phyloP scores from a whole-genome alignment of 805 yeast genomes.

The Kazachstania martiniae region DNA sequence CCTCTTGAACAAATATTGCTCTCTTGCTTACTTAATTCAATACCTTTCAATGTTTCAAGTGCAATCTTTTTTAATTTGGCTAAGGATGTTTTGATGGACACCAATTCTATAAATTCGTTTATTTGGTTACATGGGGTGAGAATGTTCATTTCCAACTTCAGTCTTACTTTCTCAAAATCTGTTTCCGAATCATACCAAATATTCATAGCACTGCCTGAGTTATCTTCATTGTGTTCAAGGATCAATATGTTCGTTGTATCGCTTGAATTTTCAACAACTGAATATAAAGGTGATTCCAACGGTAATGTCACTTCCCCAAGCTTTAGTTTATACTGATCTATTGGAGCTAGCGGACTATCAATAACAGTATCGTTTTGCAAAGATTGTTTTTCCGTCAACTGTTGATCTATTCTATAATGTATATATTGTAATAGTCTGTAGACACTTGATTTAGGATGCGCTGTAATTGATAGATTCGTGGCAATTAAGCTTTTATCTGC shows the following conservation, averaged over 20 bases:
- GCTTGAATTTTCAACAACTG: no score
- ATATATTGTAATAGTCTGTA: constrained; percentile 20
- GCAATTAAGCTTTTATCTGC: constrained; percentile 7
- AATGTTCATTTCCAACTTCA: constrained; percentile 15
- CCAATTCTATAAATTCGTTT: constrained; percentile 5
- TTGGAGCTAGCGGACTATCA: no score
- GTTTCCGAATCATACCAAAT: constrained; percentile 9
- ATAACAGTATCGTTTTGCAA: neutral
- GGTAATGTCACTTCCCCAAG: no score
- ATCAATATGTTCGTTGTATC: neutral
- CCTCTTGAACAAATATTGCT: constrained; percentile 9
- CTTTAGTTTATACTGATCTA: no score
- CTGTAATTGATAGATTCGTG: constrained; percentile 13
- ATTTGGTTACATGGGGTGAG: constrained; percentile 7
- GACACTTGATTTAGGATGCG: constrained; percentile 17
- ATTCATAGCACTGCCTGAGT: constrained; percentile 3
- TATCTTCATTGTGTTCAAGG: neutral
- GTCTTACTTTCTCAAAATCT: constrained; percentile 9
- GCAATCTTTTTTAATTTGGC: constrained; percentile 11
- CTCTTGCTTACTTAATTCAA: constrained; percentile 7
- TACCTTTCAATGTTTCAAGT: constrained; percentile 8
- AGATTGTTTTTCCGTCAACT: neutral
- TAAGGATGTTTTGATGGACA: constrained; percentile 6
- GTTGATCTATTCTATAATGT: constrained; percentile 8
- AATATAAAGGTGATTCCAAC: no score